Percentiles rank a stretch among this genome's conserved stretches.
phyloP scores from a whole-genome alignment of 306 rosid genomes.

The Cucurbita pepo region DNA sequence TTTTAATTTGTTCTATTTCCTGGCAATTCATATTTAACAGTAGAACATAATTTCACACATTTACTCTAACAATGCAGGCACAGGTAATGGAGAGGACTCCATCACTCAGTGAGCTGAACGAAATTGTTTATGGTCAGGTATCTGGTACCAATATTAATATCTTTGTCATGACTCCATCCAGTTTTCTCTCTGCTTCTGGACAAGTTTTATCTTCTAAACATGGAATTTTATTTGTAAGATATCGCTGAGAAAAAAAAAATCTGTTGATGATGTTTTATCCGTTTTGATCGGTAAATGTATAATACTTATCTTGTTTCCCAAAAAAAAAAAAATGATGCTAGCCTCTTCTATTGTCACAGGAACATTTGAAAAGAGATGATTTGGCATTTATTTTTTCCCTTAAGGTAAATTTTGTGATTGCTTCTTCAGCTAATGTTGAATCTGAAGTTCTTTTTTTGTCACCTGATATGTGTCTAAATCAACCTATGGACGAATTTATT shows the following conservation, averaged over 20 bases:
- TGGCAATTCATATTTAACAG: constrained; percentile 3
- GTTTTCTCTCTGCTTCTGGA: neutral
- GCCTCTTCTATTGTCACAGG: constrained; percentile 27
- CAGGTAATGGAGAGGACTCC: constrained; percentile 79
- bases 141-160: constrained; percentile 6
- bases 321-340: neutral
- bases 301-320: neutral
- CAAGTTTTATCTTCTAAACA: neutral
- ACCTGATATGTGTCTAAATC: neutral
- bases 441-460: neutral
- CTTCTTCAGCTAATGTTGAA: neutral
- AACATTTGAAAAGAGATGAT: constrained; percentile 84
- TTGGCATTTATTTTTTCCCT: constrained; percentile 71
- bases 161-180: neutral
- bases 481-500: neutral
- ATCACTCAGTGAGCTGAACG: constrained; percentile 79
- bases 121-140: constrained; percentile 94
- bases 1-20: neutral
- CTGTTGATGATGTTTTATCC: neutral
- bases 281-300: neutral
- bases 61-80: constrained; percentile 47
- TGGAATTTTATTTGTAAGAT: neutral
- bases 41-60: constrained; percentile 14
- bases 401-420: constrained; percentile 36
- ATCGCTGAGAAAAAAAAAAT: neutral